Conservation (phyloP, 345 rosid species). For the Clarkia xantiana region DNA sequence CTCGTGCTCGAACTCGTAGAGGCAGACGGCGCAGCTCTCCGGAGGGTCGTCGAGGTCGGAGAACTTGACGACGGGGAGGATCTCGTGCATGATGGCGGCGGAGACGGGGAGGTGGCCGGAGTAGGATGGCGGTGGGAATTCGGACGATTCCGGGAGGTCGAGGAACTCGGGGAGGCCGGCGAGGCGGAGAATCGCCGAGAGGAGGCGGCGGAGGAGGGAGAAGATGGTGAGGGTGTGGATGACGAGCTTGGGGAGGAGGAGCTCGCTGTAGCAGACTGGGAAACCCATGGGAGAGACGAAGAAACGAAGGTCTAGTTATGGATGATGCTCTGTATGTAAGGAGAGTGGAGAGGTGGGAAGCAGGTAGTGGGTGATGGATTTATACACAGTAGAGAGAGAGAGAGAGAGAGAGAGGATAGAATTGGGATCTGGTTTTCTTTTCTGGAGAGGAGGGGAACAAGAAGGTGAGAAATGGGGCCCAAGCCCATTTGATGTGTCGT, state of each 20-base stretch:
- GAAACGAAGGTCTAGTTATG: not conserved
- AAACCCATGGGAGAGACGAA: conserved; percentile 7
- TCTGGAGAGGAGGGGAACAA: no score
- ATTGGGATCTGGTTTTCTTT: no score
- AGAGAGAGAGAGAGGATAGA: no score
- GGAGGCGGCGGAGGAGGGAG: conserved; percentile 12
- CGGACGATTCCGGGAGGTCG: conserved; percentile 3
- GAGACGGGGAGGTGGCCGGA: conserved; percentile 1
- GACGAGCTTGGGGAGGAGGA: conserved; percentile 17
- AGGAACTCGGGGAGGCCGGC: conserved; percentile 16
- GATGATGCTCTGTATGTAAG: no score
- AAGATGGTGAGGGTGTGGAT: conserved; percentile 13
- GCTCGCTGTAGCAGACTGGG: conserved; percentile 16
- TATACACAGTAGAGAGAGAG: no score
- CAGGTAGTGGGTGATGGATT: no score
- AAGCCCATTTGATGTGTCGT: no score
- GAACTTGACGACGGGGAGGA: conserved; percentile 14
- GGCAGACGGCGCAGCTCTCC: conserved; percentile 18
- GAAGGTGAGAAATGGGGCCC: no score
- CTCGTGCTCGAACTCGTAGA: conserved; percentile 11
- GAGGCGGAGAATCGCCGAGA: conserved; percentile 11
- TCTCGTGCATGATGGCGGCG: conserved; percentile 12
- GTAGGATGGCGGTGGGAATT: not conserved
- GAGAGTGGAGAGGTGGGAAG: no score
- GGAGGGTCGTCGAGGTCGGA: conserved; percentile 9